These are phyloP conservation scores for Daldinia grandis DNA, from an alignment of 495 filamentous ascomycete genomes.

Conservation along the genomic window DNA sequence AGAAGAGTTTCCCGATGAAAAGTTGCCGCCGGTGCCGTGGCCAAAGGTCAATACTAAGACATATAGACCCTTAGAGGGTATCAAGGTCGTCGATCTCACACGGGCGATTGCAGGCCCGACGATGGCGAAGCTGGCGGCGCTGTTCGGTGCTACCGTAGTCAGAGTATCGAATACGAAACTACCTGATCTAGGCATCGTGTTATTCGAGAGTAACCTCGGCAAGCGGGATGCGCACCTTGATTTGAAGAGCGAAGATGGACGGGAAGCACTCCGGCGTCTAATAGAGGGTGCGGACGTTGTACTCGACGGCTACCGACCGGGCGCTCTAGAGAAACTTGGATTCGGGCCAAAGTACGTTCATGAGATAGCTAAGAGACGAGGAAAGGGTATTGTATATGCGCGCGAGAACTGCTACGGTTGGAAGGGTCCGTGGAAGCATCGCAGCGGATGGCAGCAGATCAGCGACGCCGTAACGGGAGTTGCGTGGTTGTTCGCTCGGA, in stretches of 20 bases:
- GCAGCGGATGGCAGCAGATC: constrained; percentile 66
- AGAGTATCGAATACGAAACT: constrained; percentile 64
- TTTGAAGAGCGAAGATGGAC: constrained; percentile 55
- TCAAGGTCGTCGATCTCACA: constrained; percentile 69
- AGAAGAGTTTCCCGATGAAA: constrained; percentile 42
- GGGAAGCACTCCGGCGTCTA: constrained; percentile 52
- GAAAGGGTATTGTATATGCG: constrained; percentile 58
- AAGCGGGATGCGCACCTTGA: constrained; percentile 65
- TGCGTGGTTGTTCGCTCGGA: constrained; percentile 66
- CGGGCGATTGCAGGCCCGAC: constrained; percentile 68
- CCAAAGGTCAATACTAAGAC: constrained; percentile 48
- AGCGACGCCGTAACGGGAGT: constrained; percentile 60
- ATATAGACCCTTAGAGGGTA: constrained; percentile 60
- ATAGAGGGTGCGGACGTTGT: constrained; percentile 65
- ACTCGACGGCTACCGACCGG: constrained; percentile 65
- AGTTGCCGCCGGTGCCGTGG: constrained; percentile 49
- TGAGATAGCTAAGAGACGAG: constrained; percentile 56
- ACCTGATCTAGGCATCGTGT: constrained; percentile 56
- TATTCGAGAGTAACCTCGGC: constrained; percentile 64
- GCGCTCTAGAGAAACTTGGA: constrained; percentile 60
- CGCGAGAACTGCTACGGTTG: constrained; percentile 68
- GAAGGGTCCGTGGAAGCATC: constrained; percentile 60
- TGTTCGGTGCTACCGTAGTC: constrained; percentile 69
- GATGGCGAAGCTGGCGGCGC: constrained; percentile 61
- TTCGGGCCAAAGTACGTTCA: constrained; percentile 60